Evolutionary conservation across 768 basidiomycete species (phyloP).

Genomic region (Podaxis rugospora): DNA sequence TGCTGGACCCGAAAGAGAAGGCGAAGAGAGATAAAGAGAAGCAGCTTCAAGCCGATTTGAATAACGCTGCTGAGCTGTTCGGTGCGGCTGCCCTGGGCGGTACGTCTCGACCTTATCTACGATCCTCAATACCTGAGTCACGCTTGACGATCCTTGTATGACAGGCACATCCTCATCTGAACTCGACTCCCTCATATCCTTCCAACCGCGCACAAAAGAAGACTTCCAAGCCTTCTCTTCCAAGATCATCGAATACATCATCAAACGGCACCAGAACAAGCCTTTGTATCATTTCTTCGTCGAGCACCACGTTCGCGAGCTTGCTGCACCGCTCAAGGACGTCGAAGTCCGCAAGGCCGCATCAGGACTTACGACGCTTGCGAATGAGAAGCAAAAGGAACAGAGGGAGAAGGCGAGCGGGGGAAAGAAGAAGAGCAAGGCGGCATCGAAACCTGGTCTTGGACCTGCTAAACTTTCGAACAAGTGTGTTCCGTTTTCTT

Average conservation of each 20-base stretch:
- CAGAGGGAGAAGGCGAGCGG: slow-evolving; percentile 80
- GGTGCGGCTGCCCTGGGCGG: slow-evolving; percentile 67
- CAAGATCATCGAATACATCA: slow-evolving; percentile 66
- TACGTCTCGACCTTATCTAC: slow-evolving; percentile 23
- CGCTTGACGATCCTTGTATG: neutral
- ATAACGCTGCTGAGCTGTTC: slow-evolving; percentile 77
- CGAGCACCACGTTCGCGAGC: slow-evolving; percentile 75
- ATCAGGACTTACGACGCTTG: slow-evolving; percentile 75
- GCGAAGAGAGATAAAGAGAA: slow-evolving; percentile 71
- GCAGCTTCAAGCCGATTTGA: slow-evolving; percentile 85
- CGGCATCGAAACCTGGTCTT: slow-evolving; percentile 65
- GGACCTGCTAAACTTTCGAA: slow-evolving; percentile 66
- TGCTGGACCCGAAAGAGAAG: slow-evolving; percentile 77
- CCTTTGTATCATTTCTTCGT: slow-evolving; percentile 82
- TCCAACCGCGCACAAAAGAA: slow-evolving; percentile 83
- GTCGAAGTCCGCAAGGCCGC: slow-evolving; percentile 91
- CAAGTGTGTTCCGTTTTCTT: slow-evolving; percentile 40
- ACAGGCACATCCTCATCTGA: slow-evolving; percentile 66
- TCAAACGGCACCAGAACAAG: slow-evolving; percentile 77
- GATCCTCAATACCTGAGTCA: neutral
- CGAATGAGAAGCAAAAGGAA: slow-evolving; percentile 95
- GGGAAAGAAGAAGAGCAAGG: slow-evolving; percentile 79
- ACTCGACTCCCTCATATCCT: slow-evolving; percentile 67
- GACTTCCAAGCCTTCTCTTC: slow-evolving; percentile 78
- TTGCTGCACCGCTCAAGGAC: slow-evolving; percentile 78